Evolutionary conservation across 148 eudicot species (phyloP).

Genomic region (Vaccinium corymbosum): DNA sequence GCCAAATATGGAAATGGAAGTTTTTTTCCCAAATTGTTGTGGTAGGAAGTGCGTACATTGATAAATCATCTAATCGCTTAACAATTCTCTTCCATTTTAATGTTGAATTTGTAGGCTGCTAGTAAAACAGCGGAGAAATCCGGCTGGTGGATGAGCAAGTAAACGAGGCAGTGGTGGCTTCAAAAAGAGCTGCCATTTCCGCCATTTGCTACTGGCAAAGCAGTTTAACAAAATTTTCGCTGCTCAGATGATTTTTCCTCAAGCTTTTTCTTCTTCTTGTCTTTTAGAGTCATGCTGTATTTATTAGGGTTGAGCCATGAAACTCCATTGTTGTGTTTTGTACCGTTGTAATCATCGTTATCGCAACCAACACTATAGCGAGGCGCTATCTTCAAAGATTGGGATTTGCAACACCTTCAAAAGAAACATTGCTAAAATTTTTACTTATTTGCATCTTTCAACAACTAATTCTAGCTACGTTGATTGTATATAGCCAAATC

Average conservation of each 20-base stretch:
- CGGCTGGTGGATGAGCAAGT: conserved; percentile 88
- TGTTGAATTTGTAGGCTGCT: conserved; percentile 50
- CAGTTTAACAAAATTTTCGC: conserved; percentile 68
- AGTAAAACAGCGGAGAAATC: conserved; percentile 78
- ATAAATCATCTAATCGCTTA: background rate
- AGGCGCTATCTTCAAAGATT: no score
- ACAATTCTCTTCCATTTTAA: background rate
- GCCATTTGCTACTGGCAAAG: conserved; percentile 91
- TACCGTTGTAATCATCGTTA: no score
- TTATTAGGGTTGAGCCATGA: conserved; percentile 23
- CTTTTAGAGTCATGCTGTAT: background rate
- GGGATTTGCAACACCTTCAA: no score
- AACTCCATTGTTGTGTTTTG: conserved; percentile 18
- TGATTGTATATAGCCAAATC: no score
- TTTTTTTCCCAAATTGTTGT: background rate
- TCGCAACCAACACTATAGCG: no score
- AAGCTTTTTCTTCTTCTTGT: background rate
- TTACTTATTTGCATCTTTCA: no score
- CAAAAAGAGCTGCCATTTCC: conserved; percentile 86
- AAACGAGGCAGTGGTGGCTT: conserved; percentile 68
- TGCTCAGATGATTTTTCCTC: conserved; percentile 31
- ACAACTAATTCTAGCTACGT: no score
- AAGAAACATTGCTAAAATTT: no score
- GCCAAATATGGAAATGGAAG: background rate
- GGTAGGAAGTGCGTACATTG: no score